These are phyloP conservation scores for Plasmopara halstedii DNA, from an alignment of 352 stramenopile genomes.

Conservation along the genomic window DNA sequence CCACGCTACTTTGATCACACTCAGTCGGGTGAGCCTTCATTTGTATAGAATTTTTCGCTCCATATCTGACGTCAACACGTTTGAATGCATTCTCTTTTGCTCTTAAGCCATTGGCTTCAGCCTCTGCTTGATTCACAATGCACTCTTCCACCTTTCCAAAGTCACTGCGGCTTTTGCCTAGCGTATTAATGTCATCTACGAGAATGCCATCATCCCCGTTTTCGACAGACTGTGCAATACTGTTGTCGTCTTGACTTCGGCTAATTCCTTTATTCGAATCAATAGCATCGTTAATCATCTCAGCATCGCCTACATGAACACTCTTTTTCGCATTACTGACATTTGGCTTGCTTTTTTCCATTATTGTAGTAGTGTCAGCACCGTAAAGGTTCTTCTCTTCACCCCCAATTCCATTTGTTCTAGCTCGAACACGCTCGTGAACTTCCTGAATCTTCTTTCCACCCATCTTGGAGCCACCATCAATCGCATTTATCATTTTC, in stretches of 20 bases:
- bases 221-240: background rate
- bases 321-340: background rate
- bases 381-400: background rate
- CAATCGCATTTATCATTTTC: constrained; percentile 1
- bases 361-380: background rate
- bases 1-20: constrained; percentile 8
- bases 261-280: background rate
- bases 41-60: constrained; percentile 3
- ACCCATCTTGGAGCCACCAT: background rate
- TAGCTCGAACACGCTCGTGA: background rate
- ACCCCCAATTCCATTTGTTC: background rate
- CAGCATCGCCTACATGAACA: no score
- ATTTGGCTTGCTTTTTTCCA: background rate
- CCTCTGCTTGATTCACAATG: constrained; percentile 5
- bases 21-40: constrained; percentile 2
- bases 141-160: constrained; percentile 1
- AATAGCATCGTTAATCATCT: background rate
- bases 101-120: constrained; percentile 1
- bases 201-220: background rate
- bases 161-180: no score
- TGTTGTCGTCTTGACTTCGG: background rate
- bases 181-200: constrained; percentile 1
- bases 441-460: background rate
- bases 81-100: constrained; percentile 3
- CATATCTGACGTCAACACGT: background rate